Evolutionary conservation across 2,329 filamentous ascomycete species (phyloP), one percentile per base, ranked within the genome.

Genomic region (Trichoderma hamatum): DNA sequence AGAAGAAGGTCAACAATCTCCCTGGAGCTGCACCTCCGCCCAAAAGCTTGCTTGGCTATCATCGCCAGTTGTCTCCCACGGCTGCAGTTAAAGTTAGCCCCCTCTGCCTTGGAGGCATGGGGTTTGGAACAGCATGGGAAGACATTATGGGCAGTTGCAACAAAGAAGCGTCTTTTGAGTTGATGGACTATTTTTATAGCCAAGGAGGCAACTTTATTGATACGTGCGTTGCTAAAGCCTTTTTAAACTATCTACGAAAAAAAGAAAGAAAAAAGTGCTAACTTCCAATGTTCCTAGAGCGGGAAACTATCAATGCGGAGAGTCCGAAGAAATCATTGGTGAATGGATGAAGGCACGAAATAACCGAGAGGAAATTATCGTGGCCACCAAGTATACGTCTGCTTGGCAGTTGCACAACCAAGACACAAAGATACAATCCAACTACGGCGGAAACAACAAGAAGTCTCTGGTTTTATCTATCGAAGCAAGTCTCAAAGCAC

Each of bases 161-260:
- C 21, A 69, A 69, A 21, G 61, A 69, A 16, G 24, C 60, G 13
- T 54, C 60, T 10, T 69, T 69, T 65, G 49, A n/a, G n/a, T 26
- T 69, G 30, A 34, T 69, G 60, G 67, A 69, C 14, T 69, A 69
- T 24, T 69, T 69, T 56, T 64, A 69, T 21, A 65, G 39, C 10
- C 67, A 82, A 0, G 88, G 87, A 3, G 88, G 88, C 3, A 89
- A 89, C 77, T 89, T 89, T 75, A 87, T 90, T 73, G 88, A 90
- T 74, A 89, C 86, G 0, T 69, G 36, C 26, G 67, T 68, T n/a
- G 13, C 9, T 46, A 32, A 11, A 21, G 13, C 1, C 19, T 13
- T 16, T 39, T 36, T 2, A 13, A 5, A 3, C 10, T 14, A 19
- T 49, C 3, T 9, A n/a, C 6, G 21, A 26, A n/a, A n/a, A 10